A percentile compares a stretch with the other conserved stretches of the same genome.
Conservation (phyloP, 768 basidiomycete genomes). For the Gymnopilus junonius region DNA sequence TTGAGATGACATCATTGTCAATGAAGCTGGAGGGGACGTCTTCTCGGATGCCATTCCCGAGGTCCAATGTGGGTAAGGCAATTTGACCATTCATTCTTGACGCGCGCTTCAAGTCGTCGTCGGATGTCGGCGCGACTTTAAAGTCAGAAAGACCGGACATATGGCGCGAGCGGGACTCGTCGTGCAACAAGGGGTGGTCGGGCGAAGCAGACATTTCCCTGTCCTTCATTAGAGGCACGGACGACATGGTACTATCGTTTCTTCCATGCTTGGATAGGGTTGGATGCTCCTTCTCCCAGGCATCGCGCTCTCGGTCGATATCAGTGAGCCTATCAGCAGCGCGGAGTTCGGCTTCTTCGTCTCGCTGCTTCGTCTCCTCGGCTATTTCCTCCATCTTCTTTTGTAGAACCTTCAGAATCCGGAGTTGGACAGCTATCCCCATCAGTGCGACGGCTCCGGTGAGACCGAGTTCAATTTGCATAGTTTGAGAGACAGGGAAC, state of each 20-base stretch:
- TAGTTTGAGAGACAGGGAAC: conserved; percentile 87
- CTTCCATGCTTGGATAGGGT: conserved; percentile 62
- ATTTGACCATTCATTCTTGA: conserved; percentile 49
- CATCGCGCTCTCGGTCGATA: conserved; percentile 69
- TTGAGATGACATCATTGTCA: conserved; percentile 36
- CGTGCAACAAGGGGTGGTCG: conserved; percentile 31
- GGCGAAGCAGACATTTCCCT: conserved; percentile 53
- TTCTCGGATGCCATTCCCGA: conserved; percentile 74
- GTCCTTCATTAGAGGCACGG: conserved; percentile 70
- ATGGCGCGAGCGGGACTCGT: conserved; percentile 60
- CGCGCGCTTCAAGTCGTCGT: conserved; percentile 63
- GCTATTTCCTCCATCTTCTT: conserved; percentile 80
- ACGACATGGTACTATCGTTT: conserved; percentile 65
- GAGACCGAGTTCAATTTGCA: conserved; percentile 93
- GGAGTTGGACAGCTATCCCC: conserved; percentile 90
- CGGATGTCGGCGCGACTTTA: conserved; percentile 60
- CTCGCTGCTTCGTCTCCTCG: conserved; percentile 71
- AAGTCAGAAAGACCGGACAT: conserved; percentile 78
- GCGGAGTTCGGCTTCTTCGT: conserved; percentile 75
- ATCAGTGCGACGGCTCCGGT: conserved; percentile 82
- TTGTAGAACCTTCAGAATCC: conserved; percentile 80
- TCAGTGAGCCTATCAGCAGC: conserved; percentile 72
- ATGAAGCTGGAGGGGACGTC: conserved; percentile 79
- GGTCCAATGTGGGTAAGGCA: conserved; percentile 70
- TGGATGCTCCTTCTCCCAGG: conserved; percentile 90